Conservation (phyloP, 208 protist genomes). For the Leptomonas pyrrhocoris region DNA sequence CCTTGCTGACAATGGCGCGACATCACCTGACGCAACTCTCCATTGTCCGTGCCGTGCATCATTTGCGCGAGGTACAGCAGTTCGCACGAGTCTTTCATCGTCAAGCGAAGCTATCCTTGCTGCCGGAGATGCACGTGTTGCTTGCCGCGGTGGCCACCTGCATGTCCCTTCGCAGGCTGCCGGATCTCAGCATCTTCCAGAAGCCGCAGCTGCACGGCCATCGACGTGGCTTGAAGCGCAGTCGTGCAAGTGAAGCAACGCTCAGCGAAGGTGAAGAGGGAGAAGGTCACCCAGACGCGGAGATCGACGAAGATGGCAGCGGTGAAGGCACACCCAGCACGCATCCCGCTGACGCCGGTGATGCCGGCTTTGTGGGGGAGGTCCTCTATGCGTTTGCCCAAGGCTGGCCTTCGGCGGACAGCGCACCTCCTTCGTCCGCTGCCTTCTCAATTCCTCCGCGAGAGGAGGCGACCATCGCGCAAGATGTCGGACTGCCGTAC, state of each 20-base stretch:
- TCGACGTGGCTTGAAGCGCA: background rate
- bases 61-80: slow-evolving; percentile 43
- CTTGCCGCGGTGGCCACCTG: slow-evolving; percentile 44
- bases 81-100: slow-evolving; percentile 53
- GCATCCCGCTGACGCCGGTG: background rate
- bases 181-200: background rate
- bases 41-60: slow-evolving; percentile 29
- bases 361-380: background rate
- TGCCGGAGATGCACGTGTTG: slow-evolving; percentile 52
- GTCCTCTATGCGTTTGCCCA: slow-evolving; percentile 13
- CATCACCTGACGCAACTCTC: slow-evolving; percentile 48
- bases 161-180: slow-evolving; percentile 47
- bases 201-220: background rate
- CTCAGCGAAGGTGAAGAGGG: slow-evolving; percentile 8
- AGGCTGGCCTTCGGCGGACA: slow-evolving; percentile 17
- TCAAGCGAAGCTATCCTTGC: slow-evolving; percentile 34
- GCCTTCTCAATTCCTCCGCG: slow-evolving; percentile 21
- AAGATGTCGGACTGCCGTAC: slow-evolving; percentile 70
- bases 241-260: background rate
- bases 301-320: background rate
- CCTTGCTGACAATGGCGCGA: slow-evolving; percentile 45
- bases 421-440: background rate
- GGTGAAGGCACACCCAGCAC: background rate
- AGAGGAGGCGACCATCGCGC: slow-evolving; percentile 37
- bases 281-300: background rate